phyloP scores from a whole-genome alignment of 768 basidiomycete genomes.

The Galerina marginata region DNA sequence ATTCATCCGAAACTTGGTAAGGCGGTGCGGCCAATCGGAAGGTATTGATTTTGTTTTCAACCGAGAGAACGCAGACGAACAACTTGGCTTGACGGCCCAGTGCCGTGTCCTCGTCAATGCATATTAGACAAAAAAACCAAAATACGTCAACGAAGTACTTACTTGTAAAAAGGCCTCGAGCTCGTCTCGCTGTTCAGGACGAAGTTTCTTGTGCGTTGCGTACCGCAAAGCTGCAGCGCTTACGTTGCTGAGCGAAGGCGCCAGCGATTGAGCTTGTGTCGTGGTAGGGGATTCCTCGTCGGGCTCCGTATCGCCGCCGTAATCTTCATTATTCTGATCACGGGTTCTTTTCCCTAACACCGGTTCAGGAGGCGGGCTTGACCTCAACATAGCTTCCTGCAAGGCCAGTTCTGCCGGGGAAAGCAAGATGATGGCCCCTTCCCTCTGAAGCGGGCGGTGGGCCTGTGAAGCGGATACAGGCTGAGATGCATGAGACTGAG shows the following conservation, averaged over 20 bases:
- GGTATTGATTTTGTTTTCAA: constrained; percentile 20
- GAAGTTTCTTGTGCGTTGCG: constrained; percentile 13
- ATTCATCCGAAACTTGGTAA: constrained; percentile 20
- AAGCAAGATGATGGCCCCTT: too few relatives aligned
- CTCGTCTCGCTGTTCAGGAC: constrained; percentile 12
- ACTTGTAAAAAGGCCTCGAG: constrained; percentile 11
- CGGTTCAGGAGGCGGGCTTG: too few relatives aligned
- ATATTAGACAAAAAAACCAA: constrained; percentile 4
- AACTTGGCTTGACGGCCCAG: constrained; percentile 19
- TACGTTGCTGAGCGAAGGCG: neutral
- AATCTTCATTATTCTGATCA: neutral
- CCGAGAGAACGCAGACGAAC: constrained; percentile 12
- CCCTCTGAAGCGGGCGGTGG: too few relatives aligned
- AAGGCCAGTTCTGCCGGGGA: too few relatives aligned
- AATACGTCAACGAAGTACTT: constrained; percentile 8
- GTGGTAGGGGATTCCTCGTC: neutral
- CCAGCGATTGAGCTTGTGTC: neutral
- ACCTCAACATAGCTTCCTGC: too few relatives aligned
- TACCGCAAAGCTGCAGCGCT: constrained; percentile 3
- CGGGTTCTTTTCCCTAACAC: neutral
- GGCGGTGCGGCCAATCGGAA: constrained; percentile 19
- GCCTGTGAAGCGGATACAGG: too few relatives aligned
- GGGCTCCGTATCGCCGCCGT: constrained; percentile 4
- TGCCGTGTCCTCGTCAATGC: constrained; percentile 17
- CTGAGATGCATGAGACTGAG: neutral